Evolutionary conservation across 805 yeast genomes (phyloP), one percentile per base, ranked within the genome.

Genomic region (Maudiozyma turicensis): DNA sequence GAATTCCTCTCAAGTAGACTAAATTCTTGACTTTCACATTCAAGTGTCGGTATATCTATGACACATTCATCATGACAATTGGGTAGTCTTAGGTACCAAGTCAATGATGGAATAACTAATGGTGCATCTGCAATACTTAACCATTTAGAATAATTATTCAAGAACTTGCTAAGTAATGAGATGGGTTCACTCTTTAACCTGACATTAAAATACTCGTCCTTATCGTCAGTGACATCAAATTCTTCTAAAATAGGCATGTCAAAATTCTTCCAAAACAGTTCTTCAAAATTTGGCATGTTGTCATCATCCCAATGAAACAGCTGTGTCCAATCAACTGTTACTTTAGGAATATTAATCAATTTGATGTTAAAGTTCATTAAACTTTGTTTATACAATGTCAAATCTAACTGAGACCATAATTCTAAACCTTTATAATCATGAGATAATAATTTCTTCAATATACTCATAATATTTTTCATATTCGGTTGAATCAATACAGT

Each of bases 41-140:
- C 32, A 13, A 57, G 50, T 37, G 52, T 56, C 9, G 72, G 64
- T 8, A 73, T 32, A 3, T 53, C 47, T 8, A 72, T 64, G 0
- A 56, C 52, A 11, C 66, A 63, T 0, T 56, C 40, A 1, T 57
- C 56, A 31, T 56, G 30, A 53, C 78, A 74, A 54, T 69, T 74
- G 7, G 68, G 58, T 14, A 72, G 50, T 9, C 58, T 54, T 1
- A 72, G 8, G 14, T 62, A 59, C 76, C 77, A 73, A 5, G 55
- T 50, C 6, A 72, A 48, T 8, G 50, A 42, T 9, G 78, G 77
- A 5, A 73, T 50, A 13, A 53, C 20, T 39, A n/a, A 26, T 2
- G 46, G 13, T 30, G 44, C 14, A 14, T 47, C 29, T 1, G 60
- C 54, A 5, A 52, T 60, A 48, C 26, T 57, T 46, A 56, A 48